Percentiles rank a stretch among this genome's conserved stretches.
Evolutionary conservation across 257 asterid species (phyloP).

Genomic region (Rubia yunnanensis): DNA sequence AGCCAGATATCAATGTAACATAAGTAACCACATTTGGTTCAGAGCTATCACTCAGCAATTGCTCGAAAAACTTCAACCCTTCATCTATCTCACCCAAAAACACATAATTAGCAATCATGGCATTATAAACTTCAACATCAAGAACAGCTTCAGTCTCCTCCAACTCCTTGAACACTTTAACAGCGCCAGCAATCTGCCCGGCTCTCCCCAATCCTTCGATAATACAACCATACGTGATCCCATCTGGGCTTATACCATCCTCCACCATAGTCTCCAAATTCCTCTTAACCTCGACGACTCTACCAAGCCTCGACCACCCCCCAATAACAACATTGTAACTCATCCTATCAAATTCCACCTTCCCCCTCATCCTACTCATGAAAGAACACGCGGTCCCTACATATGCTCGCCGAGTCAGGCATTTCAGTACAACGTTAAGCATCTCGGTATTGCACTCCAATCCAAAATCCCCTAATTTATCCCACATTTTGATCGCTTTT

Average conservation of each 20-base stretch:
- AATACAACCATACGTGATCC: slow-evolving; percentile 47
- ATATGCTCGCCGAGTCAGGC: slow-evolving; percentile 43
- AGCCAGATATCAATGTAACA: slow-evolving; percentile 40
- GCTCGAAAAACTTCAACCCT: slow-evolving; percentile 41
- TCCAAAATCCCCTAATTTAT: slow-evolving; percentile 47
- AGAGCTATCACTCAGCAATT: slow-evolving; percentile 33
- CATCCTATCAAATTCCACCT: slow-evolving; percentile 30
- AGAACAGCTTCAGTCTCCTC: slow-evolving; percentile 34
- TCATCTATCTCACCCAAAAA: slow-evolving; percentile 46
- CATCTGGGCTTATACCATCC: slow-evolving; percentile 58
- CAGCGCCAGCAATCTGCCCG: slow-evolving; percentile 48
- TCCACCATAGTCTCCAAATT: slow-evolving; percentile 57
- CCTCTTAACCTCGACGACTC: slow-evolving; percentile 54
- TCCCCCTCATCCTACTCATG: slow-evolving; percentile 48
- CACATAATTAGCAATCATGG: slow-evolving; percentile 56
- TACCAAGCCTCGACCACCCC: slow-evolving; percentile 74
- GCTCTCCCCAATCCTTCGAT: slow-evolving; percentile 84
- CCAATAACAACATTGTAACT: slow-evolving; percentile 55
- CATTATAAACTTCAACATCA: slow-evolving; percentile 56
- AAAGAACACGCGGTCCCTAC: slow-evolving; percentile 56
- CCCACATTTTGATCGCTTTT: slow-evolving; percentile 45
- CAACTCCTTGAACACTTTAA: slow-evolving; percentile 46
- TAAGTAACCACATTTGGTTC: slow-evolving; percentile 63
- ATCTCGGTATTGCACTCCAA: slow-evolving; percentile 36
- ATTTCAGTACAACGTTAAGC: slow-evolving; percentile 43